Conservation (phyloP, 2,329 filamentous ascomycete species). For the Stromatinia cepivora region DNA sequence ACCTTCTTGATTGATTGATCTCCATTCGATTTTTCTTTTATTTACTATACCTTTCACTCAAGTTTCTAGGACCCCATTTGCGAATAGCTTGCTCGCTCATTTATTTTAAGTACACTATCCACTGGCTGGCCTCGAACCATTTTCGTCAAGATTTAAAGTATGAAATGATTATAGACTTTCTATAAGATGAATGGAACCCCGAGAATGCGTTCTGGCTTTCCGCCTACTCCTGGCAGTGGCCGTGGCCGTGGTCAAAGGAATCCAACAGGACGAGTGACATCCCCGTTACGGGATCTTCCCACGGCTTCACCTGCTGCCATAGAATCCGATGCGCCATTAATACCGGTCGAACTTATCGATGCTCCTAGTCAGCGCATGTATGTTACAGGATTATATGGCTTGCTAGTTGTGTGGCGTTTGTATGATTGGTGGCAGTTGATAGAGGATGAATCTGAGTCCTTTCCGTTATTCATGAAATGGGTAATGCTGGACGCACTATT, state of each 20-base stretch:
- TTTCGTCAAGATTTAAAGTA: constrained; percentile 49
- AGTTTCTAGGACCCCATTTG: background rate
- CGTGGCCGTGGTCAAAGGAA: constrained; percentile 43
- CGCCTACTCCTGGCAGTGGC: constrained; percentile 65
- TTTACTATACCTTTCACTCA: background rate
- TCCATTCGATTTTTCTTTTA: background rate
- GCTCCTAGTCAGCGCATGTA: constrained; percentile 90
- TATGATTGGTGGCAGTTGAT: constrained; percentile 82
- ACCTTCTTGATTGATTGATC: background rate
- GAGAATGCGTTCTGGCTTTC: constrained; percentile 79
- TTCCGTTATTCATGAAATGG: constrained; percentile 94
- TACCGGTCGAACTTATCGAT: constrained; percentile 80
- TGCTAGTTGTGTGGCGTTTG: constrained; percentile 76
- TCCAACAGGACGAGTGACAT: constrained; percentile 34
- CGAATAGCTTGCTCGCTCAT: background rate
- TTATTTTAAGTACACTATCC: background rate
- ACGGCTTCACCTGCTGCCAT: constrained; percentile 25
- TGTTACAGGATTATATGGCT: constrained; percentile 74
- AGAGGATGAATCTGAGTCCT: constrained; percentile 82
- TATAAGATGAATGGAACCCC: constrained; percentile 66
- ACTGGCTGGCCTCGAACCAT: constrained; percentile 16
- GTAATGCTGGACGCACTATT: constrained; percentile 81
- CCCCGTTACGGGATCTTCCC: constrained; percentile 37
- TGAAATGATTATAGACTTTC: constrained; percentile 13
- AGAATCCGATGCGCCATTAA: constrained; percentile 57